A percentile compares a stretch with the other conserved stretches of the same genome.
Evolutionary conservation across 768 basidiomycete genomes (phyloP).

Genomic region (Suillus subaureus): DNA sequence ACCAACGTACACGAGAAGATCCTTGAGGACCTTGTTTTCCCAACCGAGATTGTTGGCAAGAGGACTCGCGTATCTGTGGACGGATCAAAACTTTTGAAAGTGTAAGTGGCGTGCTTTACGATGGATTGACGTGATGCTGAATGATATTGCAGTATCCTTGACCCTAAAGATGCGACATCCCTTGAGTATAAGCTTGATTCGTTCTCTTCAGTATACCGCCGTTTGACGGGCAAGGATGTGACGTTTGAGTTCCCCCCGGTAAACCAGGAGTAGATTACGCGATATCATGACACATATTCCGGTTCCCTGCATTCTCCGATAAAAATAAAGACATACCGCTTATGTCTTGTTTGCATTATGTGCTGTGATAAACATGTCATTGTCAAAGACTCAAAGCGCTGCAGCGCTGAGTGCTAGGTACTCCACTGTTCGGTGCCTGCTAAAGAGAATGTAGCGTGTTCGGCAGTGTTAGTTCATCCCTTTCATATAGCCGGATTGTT

Average conservation of each 20-base stretch:
- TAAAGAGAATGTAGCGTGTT: neutral
- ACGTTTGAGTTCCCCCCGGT: slow-evolving; percentile 89
- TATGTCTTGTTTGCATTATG: slow-evolving; percentile 27
- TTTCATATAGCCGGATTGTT: neutral
- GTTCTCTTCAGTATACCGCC: slow-evolving; percentile 95
- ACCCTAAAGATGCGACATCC: slow-evolving; percentile 96
- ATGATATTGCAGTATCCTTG: slow-evolving; percentile 72
- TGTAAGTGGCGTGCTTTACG: slow-evolving; percentile 60
- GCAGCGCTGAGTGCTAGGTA: neutral
- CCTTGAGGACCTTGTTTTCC: slow-evolving; percentile 98
- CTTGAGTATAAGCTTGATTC: slow-evolving; percentile 99
- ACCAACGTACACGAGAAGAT: slow-evolving; percentile 98
- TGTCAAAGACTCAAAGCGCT: neutral
- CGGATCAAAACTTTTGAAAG: slow-evolving; percentile 95
- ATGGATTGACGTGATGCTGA: slow-evolving; percentile 18
- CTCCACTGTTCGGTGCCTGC: neutral
- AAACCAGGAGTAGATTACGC: slow-evolving; percentile 61
- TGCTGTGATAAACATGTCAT: neutral
- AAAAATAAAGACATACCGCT: slow-evolving; percentile 41
- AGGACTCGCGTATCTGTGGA: slow-evolving; percentile 92
- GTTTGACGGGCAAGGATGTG: slow-evolving; percentile 96
- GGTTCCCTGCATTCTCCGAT: slow-evolving; percentile 22
- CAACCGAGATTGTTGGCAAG: slow-evolving; percentile 99
- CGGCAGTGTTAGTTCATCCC: neutral
- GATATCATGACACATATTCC: slow-evolving; percentile 38